Base-by-base conservation (phyloP, 768 basidiomycete genomes). In the Cystobasidium onofrii region DNA sequence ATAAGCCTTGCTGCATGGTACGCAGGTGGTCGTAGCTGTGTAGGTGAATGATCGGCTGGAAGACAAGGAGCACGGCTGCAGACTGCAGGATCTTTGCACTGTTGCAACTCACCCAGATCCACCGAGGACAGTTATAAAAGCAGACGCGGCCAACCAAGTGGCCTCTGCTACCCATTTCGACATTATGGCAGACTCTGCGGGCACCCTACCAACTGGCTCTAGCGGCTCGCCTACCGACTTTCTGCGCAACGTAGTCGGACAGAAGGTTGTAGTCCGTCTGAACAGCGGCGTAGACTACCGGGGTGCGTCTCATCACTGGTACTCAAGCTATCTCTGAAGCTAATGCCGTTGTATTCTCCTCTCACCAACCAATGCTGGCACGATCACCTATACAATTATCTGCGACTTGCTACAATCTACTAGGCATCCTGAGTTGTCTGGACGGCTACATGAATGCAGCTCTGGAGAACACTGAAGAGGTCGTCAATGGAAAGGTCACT, bases 361-460 rank as follows among this genome's bases (percentile, higher is more conserved):
- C 63, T 15, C 63, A 2, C 23, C 39, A 18, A n/a, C 41, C n/a
- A n/a, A n/a, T n/a, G n/a, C n/a, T n/a, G n/a, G n/a, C 27, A 17
- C 57, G 57, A 60, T 60, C 57, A 60, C 36, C 63, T 4, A 1
- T 12, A 25, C 15, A 25, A 39, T 41, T 25, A 4, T 12, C 33
- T 36, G 12, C 52, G 20, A 3, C 10, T 15, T 27, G 18, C n/a
- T 27, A 17, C n/a, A 4, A 9, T 6, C 33, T 60, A 13, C 57
- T 74, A 98, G 95, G 95, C 23, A 85, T 93, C 1, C 83, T 99
- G 17, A 94, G 92, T 1, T 98, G 96, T 79, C 85, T 98, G 27
- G 96, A 98, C 81, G 72, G 74, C 12, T 98, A 96, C 82, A 98
- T 99, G 96, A 98, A 98, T 82, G 95, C 98, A 63, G 96, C 92